Evolutionary conservation across 345 rosid genomes (phyloP), one percentile per base, ranked within the genome.

Genomic region (thale cress (Arabidopsis thaliana)): DNA sequence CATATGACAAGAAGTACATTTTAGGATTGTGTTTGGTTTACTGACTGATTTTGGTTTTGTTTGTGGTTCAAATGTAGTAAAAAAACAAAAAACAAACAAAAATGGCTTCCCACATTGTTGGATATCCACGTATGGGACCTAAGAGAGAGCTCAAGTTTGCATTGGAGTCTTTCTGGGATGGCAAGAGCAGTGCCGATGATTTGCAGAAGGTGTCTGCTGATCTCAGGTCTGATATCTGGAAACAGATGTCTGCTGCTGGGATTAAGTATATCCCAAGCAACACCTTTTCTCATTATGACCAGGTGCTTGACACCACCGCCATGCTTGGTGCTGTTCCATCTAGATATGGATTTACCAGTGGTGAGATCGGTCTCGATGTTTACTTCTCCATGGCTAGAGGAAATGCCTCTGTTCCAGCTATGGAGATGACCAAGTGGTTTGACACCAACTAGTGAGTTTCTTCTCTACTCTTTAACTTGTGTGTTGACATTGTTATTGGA

Each of bases 351-450:
- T 94, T 88, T 88, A 85, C 72, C 13, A 87, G 86, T 67, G 98
- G 95, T 2, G 96, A 94, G 93, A 94, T 94, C 8, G 97, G 90
- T 6, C 85, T 88, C 0, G 93, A 87, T 59, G 79, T 82, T 48
- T 94, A 83, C 87, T 94, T 94, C 82, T 94, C 98, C 58, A 91
- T 94, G 97, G 98, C 97, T 65, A 89, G 98, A 85, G 98, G 98
- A 55, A 94, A 94, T 63, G 98, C 98, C 79, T 74, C 93, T 52
- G 96, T 88, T 4, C 97, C 98, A 1, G 98, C 98, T 42, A 94
- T 94, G 98, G 98, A 94, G 79, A 94, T 94, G 98, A 94, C 97
- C 83, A 94, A 94, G 93, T 94, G 98, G 98, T 91, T 94, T 66
- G 98, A 94, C 86, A 94, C 98, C 85, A 94, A 94, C 91, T 94